phyloP scores from a whole-genome alignment of 2,329 filamentous ascomycete genomes.

The Cercospora zeina region DNA sequence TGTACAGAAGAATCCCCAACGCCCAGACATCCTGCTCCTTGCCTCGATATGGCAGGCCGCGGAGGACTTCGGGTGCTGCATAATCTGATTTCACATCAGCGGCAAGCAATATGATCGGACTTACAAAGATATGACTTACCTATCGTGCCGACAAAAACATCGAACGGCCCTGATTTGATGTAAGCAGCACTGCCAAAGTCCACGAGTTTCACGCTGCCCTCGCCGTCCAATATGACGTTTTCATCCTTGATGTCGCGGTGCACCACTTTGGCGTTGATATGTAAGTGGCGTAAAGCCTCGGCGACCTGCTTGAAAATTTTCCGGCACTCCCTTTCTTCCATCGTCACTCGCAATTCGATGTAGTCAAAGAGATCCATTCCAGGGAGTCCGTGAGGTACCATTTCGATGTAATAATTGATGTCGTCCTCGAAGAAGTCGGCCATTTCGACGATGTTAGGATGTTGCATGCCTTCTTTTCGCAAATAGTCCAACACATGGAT shows the following conservation, averaged over 20 bases:
- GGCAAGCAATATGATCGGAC: neutral
- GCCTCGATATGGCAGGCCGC: constrained; percentile 85
- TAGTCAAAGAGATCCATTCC: constrained; percentile 99
- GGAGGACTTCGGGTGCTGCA: constrained; percentile 94
- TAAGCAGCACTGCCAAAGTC: constrained; percentile 98
- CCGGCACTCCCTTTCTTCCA: constrained; percentile 91
- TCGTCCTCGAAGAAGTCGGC: constrained; percentile 73
- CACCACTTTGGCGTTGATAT: constrained; percentile 86
- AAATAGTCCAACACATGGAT: constrained; percentile 97
- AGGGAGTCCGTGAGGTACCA: constrained; percentile 89
- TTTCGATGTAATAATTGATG: constrained; percentile 97
- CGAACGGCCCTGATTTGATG: constrained; percentile 96
- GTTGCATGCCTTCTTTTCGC: constrained; percentile 66
- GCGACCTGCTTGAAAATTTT: constrained; percentile 96
- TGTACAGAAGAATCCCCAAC: constrained; percentile 93
- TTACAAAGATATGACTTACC: constrained; percentile 58
- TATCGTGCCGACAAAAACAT: constrained; percentile 98
- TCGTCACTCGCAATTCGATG: constrained; percentile 91
- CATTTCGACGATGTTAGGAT: constrained; percentile 69
- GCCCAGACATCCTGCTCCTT: constrained; percentile 99
- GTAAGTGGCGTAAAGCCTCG: constrained; percentile 83
- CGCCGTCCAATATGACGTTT: constrained; percentile 93
- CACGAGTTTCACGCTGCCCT: constrained; percentile 93
- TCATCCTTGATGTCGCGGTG: constrained; percentile 99
- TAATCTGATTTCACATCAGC: constrained; percentile 65